Evolutionary conservation across 2,329 filamentous ascomycete species (phyloP), one percentile per base, ranked within the genome.

Genomic region (Diaporthe destruens): DNA sequence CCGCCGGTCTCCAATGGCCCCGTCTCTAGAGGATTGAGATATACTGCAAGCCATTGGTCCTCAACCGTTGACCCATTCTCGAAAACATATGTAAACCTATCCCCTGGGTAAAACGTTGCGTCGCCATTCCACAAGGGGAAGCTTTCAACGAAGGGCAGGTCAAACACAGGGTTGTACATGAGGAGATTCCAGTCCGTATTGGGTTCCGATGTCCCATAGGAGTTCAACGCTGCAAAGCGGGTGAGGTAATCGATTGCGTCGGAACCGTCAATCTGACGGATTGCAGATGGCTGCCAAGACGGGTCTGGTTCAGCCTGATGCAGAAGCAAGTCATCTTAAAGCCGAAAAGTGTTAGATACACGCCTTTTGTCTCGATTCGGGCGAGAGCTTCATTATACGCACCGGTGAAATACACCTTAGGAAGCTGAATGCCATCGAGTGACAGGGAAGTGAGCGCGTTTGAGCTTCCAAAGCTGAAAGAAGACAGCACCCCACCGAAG

Each of bases 171-270:
- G 69, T 74, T 79, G 18, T 74, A 72, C 77, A 82, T 79, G 42
- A 82, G 72, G 8, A 79, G 69, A 67, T 85, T 85, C 81, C 81
- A 85, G 42, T 85, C 84, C 1, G 82, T 81, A 69, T 85, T 78
- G 1, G 79, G 79, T 56, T 85, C 84, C 8, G 84, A 69, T 29
- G 74, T 79, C 5, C 83, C 83, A 9, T 75, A 49, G 0, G 81
- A 77, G 53, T 85, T 82, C 1, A 77, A 69, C 0, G 77, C 75
- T 6, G 80, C 81, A 67, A 83, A 80, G 1, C 74, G 39, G 11
- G 73, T 77, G 23, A 84, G 71, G 69, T 77, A 83, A 0, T 76
- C 73, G 7, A 74, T 70, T 0, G 72, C 75, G 44, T 78, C 75
- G 16, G 75, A 36, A 9, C 78, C 79, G 73, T 84, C 82, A 74